Evolutionary conservation across 2,329 filamentous ascomycete genomes (phyloP).

Genomic region (Sordariomycetes sp.): DNA sequence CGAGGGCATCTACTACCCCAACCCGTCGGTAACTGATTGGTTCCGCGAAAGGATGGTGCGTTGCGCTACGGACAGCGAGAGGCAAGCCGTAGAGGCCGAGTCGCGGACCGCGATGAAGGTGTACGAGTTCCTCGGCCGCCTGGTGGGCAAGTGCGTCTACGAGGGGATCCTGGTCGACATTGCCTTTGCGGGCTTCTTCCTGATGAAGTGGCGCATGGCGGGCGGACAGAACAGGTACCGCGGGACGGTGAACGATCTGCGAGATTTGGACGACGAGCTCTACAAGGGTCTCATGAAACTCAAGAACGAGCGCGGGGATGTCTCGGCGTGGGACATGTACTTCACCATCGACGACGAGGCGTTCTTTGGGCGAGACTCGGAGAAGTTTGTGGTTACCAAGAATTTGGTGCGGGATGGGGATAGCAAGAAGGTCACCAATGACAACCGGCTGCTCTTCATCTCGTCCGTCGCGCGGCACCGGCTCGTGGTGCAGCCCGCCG

Average conservation of each 20-base stretch:
- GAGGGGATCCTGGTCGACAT: constrained; percentile 93
- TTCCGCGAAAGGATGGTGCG: constrained; percentile 41
- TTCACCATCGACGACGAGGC: constrained; percentile 75
- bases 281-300: constrained; percentile 75
- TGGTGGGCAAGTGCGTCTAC: constrained; percentile 94
- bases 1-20: constrained; percentile 77
- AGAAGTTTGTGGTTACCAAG: constrained; percentile 43
- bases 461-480: constrained; percentile 82
- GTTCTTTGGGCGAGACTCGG: constrained; percentile 30
- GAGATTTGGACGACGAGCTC: constrained; percentile 79
- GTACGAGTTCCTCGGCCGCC: constrained; percentile 84
- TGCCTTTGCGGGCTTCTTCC: constrained; percentile 86
- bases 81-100: not conserved
- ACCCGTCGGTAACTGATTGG: constrained; percentile 65
- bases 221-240: constrained; percentile 40
- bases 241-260: constrained; percentile 86
- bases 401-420: constrained; percentile 69
- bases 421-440: constrained; percentile 70
- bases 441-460: constrained; percentile 89
- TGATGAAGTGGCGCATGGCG: constrained; percentile 70
- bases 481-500: constrained; percentile 63
- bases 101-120: constrained; percentile 45
- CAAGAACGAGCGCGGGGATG: constrained; percentile 75
- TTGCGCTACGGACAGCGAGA: not conserved
- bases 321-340: constrained; percentile 56